Evolutionary conservation across 2,329 filamentous ascomycete species (phyloP).

Genomic region (Hypoxylon sp.): DNA sequence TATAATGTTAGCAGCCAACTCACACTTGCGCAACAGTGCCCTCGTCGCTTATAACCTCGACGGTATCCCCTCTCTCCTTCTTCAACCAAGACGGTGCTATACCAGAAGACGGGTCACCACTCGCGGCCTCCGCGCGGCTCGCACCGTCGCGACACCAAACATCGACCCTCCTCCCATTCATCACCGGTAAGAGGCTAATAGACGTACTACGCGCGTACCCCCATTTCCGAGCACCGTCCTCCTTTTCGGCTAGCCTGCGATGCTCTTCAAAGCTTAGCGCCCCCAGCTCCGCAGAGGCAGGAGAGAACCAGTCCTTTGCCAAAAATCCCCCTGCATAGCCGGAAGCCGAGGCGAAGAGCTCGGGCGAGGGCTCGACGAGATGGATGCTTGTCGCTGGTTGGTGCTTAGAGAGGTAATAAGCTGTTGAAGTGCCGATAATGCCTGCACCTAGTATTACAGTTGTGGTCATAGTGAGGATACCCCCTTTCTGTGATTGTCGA

Average conservation of each 20-base stretch:
- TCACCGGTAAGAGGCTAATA: slow-evolving; percentile 63
- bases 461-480: slow-evolving; percentile 57
- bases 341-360: slow-evolving; percentile 80
- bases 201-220: slow-evolving; percentile 69
- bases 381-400: slow-evolving; percentile 62
- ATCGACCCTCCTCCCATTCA: slow-evolving; percentile 63
- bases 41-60: slow-evolving; percentile 74
- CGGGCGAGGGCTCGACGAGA: slow-evolving; percentile 62
- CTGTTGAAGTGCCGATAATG: slow-evolving; percentile 78
- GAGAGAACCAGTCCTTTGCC: slow-evolving; percentile 79
- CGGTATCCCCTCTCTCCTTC: slow-evolving; percentile 65
- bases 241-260: slow-evolving; percentile 70
- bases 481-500: neutral
- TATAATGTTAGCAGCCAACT: slow-evolving; percentile 51
- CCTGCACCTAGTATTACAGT: slow-evolving; percentile 79
- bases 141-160: slow-evolving; percentile 78
- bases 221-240: slow-evolving; percentile 70
- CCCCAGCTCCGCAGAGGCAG: slow-evolving; percentile 71
- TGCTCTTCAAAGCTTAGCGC: slow-evolving; percentile 80
- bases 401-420: slow-evolving; percentile 77
- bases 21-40: slow-evolving; percentile 76
- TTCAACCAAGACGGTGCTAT: slow-evolving; percentile 72
- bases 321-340: slow-evolving; percentile 82
- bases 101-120: slow-evolving; percentile 55
- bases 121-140: slow-evolving; percentile 71